phyloP scores from a whole-genome alignment of 2,329 filamentous ascomycete genomes.

The Sporothrix globosa region DNA sequence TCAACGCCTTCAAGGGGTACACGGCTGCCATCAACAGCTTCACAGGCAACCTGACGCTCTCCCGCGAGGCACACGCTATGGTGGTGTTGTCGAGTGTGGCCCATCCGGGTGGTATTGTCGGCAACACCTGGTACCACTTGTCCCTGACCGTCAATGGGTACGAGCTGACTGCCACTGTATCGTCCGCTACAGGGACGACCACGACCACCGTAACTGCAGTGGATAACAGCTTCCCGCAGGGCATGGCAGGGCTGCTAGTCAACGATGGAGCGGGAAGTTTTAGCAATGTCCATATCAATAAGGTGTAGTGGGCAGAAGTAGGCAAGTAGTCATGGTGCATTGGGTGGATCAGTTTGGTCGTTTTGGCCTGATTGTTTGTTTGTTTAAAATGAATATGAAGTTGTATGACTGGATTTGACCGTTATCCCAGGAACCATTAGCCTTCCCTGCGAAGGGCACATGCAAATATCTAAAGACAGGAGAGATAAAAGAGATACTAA shows the following conservation, averaged over 20 bases:
- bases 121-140: conserved; percentile 20
- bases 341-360: background rate
- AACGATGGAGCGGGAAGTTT: conserved; percentile 13
- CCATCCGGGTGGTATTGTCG: background rate
- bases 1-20: conserved; percentile 24
- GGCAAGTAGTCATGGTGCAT: no score
- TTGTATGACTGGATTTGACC: background rate
- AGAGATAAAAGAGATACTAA: background rate
- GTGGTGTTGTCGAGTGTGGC: conserved; percentile 2
- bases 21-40: conserved; percentile 18
- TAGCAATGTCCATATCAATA: background rate
- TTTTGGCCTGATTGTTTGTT: background rate
- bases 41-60: conserved; percentile 21
- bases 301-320: background rate
- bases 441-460: background rate
- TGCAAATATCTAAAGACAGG: background rate
- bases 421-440: background rate
- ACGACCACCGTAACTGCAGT: background rate
- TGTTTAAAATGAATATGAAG: background rate
- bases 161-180: background rate
- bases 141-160: background rate
- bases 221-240: conserved; percentile 14
- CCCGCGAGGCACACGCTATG: conserved; percentile 23
- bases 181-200: background rate
- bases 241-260: conserved; percentile 6